Evolutionary conservation across 805 yeast species (phyloP), one percentile per base, ranked within the genome.

Genomic region (Schwanniomyces sp.): DNA sequence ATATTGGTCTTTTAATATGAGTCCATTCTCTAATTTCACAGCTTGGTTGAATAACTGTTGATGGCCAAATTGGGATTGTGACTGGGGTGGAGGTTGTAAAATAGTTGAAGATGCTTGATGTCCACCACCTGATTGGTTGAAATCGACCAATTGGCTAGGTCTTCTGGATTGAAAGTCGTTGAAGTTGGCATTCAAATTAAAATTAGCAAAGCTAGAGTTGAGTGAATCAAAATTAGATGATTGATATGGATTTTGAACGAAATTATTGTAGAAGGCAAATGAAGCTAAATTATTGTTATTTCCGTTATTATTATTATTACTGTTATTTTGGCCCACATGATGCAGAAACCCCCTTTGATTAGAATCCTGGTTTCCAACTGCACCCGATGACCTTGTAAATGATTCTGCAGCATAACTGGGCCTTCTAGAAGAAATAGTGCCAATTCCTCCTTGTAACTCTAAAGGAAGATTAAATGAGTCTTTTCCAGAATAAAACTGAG

Each of bases 391-490:
- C 43, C 79, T 66, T 24, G 83, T 78, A 49, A 80, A 72, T 2
- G 78, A 68, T 58, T 85, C 92, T 2, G 91, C 88, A 10, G 89
- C 83, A 59, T 82, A 86, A 45, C 86, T 79, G 11, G 91, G 90
- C 64, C 94, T 77, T 64, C 94, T 75, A 9, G 86, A 80, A 21
- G 80, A 76, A 38, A 84, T 81, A 47, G 72, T 81, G 26, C 81
- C 80, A 2, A 83, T 67, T 0, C 88, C 88, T 39, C 88, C 87
- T 61, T 82, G 86, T 34, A 83, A 69, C 54, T 83, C 87, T 5
- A 69, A 47, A 0, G 88, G 88, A 44, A 83, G 64, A 50, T 64
- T 68, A 60, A 79, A 79, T 37, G 72, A 45, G 52, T 73, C 73
- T 12, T 43, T 46, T 17, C 26, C 43, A 14, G 44, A 41, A 40